Evolutionary conservation across 345 rosid genomes (phyloP), one percentile per base, ranked within the genome.

Genomic region (Gossypium arboreum): DNA sequence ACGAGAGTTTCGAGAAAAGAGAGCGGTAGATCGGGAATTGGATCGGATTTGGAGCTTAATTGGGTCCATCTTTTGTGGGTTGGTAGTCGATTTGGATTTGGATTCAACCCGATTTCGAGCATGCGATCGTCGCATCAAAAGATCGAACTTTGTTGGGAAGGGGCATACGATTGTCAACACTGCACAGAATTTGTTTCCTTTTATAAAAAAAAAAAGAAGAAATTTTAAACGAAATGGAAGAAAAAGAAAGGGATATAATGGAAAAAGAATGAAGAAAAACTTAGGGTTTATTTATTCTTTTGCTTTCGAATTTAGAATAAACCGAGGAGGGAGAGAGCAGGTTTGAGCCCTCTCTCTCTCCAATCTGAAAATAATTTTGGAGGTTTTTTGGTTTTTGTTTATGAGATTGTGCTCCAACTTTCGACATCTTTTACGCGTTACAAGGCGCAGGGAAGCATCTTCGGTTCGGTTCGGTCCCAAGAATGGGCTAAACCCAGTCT

Each of bases 111-210:
- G 89, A 65, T 79, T 79, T 72, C 88, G 88, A 80, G 86, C 90
- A 88, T 88, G 84, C 84, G 86, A 71, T 68, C 91, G 90, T 84
- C 87, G 97, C 98, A 95, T 92, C 96, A 90, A 92, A 54, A 77
- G 75, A 76, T 74, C 57, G 61, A 54, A 51, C 43, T 63, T 69
- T 25, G 76, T 39, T 29, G 71, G 15, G 11, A 50, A 17, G 51
- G 34, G 22, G 57, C 52, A 50, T 8, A 44, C 41, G 82, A 73
- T 1, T 64, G n/a, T 34, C 68, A 63, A 27, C 25, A 69, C 64
- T 12, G 24, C 15, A 1, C 12, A 73, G 68, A 76, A 73, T 73
- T 84, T 22, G 79, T 81, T 71, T 75, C 77, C 71, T n/a, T 43
- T 64, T 71, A 6, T 11, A 1, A 69, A 71, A 39, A 12, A 12